Percentiles rank a stretch among this genome's conserved stretches.
phyloP scores from a whole-genome alignment of 805 yeast species.

The Saturnispora mendoncae region DNA sequence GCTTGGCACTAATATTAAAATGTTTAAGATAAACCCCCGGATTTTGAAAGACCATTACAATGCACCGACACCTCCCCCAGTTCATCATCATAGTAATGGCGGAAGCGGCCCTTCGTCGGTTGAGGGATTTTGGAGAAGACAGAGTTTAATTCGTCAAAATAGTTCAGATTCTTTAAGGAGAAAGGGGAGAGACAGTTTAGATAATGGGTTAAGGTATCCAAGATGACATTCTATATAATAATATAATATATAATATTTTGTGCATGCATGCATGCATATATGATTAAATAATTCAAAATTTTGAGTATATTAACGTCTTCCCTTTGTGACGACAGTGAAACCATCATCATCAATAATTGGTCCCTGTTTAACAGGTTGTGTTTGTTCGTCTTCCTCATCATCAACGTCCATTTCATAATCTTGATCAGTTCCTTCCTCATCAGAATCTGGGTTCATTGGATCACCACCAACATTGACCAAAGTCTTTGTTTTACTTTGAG shows the following conservation, averaged over 20 bases:
- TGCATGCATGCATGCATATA: no score
- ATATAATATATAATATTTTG: not conserved
- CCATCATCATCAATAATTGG: conserved; percentile 93
- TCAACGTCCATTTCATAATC: conserved; percentile 33
- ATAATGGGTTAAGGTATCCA: conserved; percentile 1
- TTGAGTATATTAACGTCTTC: conserved; percentile 31
- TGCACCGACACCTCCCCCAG: conserved; percentile 2
- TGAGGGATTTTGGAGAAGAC: conserved; percentile 17
- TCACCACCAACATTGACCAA: conserved; percentile 47
- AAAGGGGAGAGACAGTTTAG: not conserved
- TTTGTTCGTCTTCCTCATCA: conserved; percentile 29
- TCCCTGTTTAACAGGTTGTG: conserved; percentile 33
- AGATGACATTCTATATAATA: not conserved
- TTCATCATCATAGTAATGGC: not conserved
- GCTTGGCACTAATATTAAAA: conserved; percentile 35
- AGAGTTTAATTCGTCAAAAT: conserved; percentile 4
- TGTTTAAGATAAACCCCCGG: conserved; percentile 31
- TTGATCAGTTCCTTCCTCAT: conserved; percentile 38
- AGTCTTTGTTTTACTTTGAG: conserved; percentile 28
- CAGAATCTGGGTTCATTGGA: conserved; percentile 51
- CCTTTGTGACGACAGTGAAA: conserved; percentile 75
- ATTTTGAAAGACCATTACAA: conserved; percentile 10
- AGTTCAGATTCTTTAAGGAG: conserved; percentile 2
- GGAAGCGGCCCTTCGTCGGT: conserved; percentile 8
- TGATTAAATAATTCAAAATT: no score